Percentiles rank a stretch among this genome's conserved stretches.
These are phyloP conservation scores for Trypanosoma scelopori DNA, from an alignment of 208 protist species.

Conservation along the genomic window DNA sequence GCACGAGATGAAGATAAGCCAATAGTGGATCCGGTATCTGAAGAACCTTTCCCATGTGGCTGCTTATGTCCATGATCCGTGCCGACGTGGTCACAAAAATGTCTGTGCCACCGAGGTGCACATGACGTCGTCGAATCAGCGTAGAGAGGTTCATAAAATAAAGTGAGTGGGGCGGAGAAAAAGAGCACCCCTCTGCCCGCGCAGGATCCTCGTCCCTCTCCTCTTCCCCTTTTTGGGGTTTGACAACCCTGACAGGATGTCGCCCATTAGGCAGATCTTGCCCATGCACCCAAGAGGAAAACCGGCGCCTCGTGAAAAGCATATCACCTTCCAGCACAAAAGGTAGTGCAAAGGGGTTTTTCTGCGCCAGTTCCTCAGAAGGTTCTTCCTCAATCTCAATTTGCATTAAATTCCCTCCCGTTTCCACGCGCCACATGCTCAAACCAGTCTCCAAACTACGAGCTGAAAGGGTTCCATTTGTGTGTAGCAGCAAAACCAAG, in stretches of 20 bases:
- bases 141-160: constrained; percentile 80
- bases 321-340: constrained; percentile 64
- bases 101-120: constrained; percentile 45
- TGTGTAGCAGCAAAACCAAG: constrained; percentile 49
- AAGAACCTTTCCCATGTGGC: constrained; percentile 30
- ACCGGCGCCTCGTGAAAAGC: constrained; percentile 46
- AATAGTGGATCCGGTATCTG: not conserved
- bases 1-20: constrained; percentile 49
- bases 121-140: constrained; percentile 53
- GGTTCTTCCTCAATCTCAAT: constrained; percentile 33
- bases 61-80: constrained; percentile 52
- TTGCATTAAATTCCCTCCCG: constrained; percentile 30
- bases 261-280: not conserved
- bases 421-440: constrained; percentile 39
- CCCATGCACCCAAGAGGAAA: not conserved
- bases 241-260: not conserved
- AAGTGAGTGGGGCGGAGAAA: constrained; percentile 29
- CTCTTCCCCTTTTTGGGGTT: not conserved
- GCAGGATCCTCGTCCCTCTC: not conserved
- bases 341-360: constrained; percentile 65
- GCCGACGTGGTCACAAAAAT: constrained; percentile 68
- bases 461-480: constrained; percentile 45
- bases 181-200: not conserved
- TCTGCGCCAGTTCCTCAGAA: constrained; percentile 14
- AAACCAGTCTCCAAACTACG: constrained; percentile 37